Evolutionary conservation across 1,284 basidiomycete species (phyloP).

Genomic region (Termitomyces sp.): DNA sequence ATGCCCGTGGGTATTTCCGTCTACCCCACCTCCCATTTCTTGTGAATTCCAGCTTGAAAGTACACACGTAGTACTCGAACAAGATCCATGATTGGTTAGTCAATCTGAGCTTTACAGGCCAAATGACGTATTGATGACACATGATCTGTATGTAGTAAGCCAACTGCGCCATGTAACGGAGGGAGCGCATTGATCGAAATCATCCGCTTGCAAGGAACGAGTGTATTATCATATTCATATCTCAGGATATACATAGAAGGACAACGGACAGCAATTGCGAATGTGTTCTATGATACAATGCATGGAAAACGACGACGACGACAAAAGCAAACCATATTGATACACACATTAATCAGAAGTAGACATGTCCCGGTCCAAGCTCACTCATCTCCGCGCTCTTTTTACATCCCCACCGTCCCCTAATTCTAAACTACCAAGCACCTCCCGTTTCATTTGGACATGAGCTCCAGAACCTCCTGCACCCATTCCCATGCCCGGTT

Average conservation of each 20-base stretch:
- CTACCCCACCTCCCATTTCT: no score
- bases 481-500: constrained; percentile 28
- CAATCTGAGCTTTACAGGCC: no score
- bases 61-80: no score
- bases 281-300: constrained; percentile 5
- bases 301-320: neutral
- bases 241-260: neutral
- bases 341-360: constrained; percentile 1
- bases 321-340: constrained; percentile 6
- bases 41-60: no score
- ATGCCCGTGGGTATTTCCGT: no score
- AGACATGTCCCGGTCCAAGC: neutral
- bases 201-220: neutral
- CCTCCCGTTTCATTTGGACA: constrained; percentile 26
- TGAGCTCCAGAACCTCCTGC: constrained; percentile 23
- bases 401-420: constrained; percentile 45
- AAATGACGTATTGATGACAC: no score
- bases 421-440: constrained; percentile 36
- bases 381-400: constrained; percentile 26
- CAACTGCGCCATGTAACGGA: no score
- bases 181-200: neutral
- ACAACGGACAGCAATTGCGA: neutral
- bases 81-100: no score
- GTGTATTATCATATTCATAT: neutral
- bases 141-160: no score